These are phyloP conservation scores for Datura wrightii DNA, from an alignment of 257 asterid species.

Conservation along the genomic window DNA sequence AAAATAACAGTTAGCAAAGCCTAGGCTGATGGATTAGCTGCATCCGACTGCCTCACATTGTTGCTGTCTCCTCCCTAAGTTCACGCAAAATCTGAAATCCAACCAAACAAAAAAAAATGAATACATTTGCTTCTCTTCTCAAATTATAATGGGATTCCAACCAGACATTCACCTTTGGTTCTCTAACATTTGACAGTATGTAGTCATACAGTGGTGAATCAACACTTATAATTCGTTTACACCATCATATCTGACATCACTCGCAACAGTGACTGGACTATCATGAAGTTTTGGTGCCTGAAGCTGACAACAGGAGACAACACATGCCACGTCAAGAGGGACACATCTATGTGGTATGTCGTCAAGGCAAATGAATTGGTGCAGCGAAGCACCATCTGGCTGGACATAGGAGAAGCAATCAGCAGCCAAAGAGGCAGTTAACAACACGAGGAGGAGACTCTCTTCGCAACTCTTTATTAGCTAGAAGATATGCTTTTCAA, in stretches of 20 bases:
- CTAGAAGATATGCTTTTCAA: too few species aligned
- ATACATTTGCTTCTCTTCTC: not conserved
- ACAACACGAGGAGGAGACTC: too few species aligned
- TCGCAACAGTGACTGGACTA: conserved; percentile 48
- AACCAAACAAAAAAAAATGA: conserved; percentile 20
- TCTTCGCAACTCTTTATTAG: too few species aligned
- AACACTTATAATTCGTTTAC: conserved; percentile 82
- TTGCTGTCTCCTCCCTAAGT: conserved; percentile 93
- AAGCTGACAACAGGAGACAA: conserved; percentile 22
- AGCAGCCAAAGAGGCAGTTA: not conserved
- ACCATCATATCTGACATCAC: conserved; percentile 62
- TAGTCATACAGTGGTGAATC: conserved; percentile 76
- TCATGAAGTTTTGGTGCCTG: conserved; percentile 50
- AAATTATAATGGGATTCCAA: not conserved
- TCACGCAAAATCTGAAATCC: conserved; percentile 69
- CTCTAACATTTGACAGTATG: conserved; percentile 80
- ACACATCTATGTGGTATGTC: not conserved
- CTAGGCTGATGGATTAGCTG: conserved; percentile 53
- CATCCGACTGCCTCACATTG: conserved; percentile 88
- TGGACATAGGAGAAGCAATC: conserved; percentile 28
- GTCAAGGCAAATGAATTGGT: not conserved
- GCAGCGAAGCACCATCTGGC: conserved; percentile 14
- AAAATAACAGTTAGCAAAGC: not conserved
- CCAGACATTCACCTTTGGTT: conserved; percentile 64
- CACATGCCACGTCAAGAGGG: not conserved